Conservation (phyloP, 306 rosid genomes). For the Rosa persica region DNA sequence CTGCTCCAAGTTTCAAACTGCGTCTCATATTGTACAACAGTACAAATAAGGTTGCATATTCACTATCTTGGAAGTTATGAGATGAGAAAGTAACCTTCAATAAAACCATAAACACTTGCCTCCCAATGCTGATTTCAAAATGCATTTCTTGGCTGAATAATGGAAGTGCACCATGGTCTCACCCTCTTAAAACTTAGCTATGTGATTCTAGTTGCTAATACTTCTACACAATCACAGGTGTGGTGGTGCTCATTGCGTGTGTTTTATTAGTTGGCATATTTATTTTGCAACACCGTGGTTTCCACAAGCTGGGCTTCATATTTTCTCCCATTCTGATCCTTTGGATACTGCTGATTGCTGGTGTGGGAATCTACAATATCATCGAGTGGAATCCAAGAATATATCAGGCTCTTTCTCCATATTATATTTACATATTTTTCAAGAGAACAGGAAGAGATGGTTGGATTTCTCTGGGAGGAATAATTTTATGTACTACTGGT, state of each 20-base stretch:
- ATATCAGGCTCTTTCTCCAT: constrained; percentile 82
- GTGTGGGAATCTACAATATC: constrained; percentile 72
- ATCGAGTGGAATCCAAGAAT: constrained; percentile 70
- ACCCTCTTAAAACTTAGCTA: background rate
- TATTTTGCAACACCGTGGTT: constrained; percentile 83
- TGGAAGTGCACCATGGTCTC: constrained; percentile 6
- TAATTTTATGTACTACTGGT: constrained; percentile 75
- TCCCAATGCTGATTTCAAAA: constrained; percentile 3
- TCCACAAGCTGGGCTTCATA: constrained; percentile 67
- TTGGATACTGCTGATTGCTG: constrained; percentile 65
- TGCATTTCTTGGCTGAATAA: background rate
- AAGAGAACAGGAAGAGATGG: constrained; percentile 68
- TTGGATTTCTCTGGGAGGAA: constrained; percentile 77
- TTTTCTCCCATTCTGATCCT: constrained; percentile 71
- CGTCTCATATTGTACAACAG: background rate
- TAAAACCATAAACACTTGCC: constrained; percentile 12
- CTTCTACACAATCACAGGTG: constrained; percentile 44
- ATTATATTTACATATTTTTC: constrained; percentile 69
- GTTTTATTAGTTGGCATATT: constrained; percentile 61
- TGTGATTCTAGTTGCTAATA: constrained; percentile 25
- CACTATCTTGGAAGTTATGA: background rate
- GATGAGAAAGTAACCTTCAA: background rate
- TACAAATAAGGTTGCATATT: background rate
- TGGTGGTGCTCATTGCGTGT: constrained; percentile 59
- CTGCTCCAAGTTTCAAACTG: background rate